A percentile compares a stretch with the other conserved stretches of the same genome.
Conservation (phyloP, 1,284 basidiomycete species). For the Apiotrichum montevideense region DNA sequence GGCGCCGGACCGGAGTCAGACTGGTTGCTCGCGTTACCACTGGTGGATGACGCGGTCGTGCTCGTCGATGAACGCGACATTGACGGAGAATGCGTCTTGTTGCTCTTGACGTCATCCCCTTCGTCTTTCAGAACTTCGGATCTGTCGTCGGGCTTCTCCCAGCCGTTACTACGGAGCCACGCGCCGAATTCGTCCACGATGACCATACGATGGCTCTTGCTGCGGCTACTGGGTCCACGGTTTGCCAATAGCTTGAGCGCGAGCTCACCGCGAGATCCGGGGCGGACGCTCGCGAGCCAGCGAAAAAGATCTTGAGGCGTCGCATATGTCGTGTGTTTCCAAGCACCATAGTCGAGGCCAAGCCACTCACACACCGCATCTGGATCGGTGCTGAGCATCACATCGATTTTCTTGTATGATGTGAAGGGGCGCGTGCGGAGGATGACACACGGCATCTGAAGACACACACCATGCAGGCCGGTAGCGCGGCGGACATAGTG, state of each 20-base stretch:
- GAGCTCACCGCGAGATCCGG: background rate
- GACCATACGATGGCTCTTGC: background rate
- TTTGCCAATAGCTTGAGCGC: background rate
- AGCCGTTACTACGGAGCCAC: constrained; percentile 2
- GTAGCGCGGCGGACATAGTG: constrained; percentile 7
- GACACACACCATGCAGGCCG: background rate
- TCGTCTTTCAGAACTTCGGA: background rate
- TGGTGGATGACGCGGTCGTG: background rate
- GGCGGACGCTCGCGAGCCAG: background rate
- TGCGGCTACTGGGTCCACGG: background rate
- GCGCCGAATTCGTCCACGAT: constrained; percentile 1
- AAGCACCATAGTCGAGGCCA: constrained; percentile 19
- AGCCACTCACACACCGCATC: constrained; percentile 26
- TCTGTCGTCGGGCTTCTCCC: background rate
- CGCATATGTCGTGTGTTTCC: background rate
- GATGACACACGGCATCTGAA: constrained; percentile 17
- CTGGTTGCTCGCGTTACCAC: too few species aligned
- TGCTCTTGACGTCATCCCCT: background rate
- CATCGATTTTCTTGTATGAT: constrained; percentile 20
- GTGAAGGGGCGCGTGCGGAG: constrained; percentile 21
- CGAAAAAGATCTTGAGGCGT: constrained; percentile 1
- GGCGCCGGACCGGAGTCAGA: too few species aligned
- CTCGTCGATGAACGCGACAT: too few species aligned
- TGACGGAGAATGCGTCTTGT: background rate
- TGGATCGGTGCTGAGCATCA: constrained; percentile 22